These are phyloP conservation scores for Eucalyptus urophylla DNA, from an alignment of 345 rosid genomes.

Conservation along the genomic window DNA sequence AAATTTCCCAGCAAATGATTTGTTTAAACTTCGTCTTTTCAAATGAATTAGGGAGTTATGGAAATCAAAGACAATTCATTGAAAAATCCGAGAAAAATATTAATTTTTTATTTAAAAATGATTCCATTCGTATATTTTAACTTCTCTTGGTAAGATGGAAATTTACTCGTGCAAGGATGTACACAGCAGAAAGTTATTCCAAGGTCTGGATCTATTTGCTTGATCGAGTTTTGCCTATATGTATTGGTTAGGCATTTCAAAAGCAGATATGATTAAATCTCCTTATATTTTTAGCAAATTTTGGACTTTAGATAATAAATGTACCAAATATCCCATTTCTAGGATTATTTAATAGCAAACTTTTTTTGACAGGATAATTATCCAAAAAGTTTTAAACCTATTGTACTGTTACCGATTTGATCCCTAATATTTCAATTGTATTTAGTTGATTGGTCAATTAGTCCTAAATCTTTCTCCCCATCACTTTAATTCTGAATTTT, in stretches of 20 bases:
- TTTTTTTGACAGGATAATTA: rapidly evolving
- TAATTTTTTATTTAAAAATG: background rate
- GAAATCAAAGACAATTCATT: background rate
- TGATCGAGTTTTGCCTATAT: background rate
- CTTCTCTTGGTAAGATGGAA: background rate
- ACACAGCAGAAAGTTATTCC: background rate
- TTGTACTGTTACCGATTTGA: rapidly evolving
- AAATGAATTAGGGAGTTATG: background rate
- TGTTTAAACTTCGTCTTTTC: background rate
- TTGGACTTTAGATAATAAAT: background rate
- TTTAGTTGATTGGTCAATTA: background rate
- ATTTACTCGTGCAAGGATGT: background rate
- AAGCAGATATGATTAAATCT: background rate
- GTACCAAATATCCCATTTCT: background rate
- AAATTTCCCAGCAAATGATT: no score
- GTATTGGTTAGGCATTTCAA: background rate
- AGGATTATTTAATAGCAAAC: background rate
- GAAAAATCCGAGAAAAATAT: background rate
- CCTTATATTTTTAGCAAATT: background rate
- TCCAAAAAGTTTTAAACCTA: rapidly evolving
- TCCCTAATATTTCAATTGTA: background rate
- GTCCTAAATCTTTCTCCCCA: no score
- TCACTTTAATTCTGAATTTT: background rate
- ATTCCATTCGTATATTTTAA: no score
- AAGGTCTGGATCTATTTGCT: background rate